phyloP scores from a whole-genome alignment of 208 protist genomes.

The Trypanosoma cruzi region DNA sequence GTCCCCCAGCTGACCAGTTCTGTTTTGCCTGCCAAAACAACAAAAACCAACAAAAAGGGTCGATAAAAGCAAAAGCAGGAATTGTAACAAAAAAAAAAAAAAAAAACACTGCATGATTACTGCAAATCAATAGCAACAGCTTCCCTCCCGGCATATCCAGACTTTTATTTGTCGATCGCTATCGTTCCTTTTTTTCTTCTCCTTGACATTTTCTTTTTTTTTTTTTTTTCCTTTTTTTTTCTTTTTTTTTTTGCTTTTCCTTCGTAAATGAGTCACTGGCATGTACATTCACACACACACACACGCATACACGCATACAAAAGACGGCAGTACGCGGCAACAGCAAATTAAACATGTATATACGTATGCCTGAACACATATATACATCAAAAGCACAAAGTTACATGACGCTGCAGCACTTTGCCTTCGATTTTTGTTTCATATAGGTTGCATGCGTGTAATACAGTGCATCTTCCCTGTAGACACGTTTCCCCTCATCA shows the following conservation, averaged over 20 bases:
- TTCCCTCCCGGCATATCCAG: too few relatives aligned
- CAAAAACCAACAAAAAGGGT: too few relatives aligned
- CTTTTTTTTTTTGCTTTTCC: slow-evolving; percentile 5
- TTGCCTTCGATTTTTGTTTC: slow-evolving; percentile 7
- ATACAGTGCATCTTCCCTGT: neutral
- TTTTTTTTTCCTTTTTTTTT: slow-evolving; percentile 11
- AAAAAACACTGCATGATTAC: too few relatives aligned
- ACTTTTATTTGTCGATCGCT: neutral
- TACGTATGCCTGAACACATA: neutral
- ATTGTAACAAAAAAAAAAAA: too few relatives aligned
- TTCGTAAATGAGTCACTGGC: neutral
- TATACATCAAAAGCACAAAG: neutral
- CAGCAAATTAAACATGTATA: neutral
- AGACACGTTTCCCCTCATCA: neutral
- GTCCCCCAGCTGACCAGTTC: too few relatives aligned
- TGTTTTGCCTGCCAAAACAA: too few relatives aligned
- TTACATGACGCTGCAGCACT: slow-evolving; percentile 16
- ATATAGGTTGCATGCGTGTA: neutral
- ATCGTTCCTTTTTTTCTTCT: neutral
- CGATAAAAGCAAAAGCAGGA: too few relatives aligned
- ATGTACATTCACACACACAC: neutral
- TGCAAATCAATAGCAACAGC: too few relatives aligned
- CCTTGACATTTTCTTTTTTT: neutral
- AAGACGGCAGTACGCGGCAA: neutral
- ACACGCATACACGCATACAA: neutral